phyloP scores from a whole-genome alignment of 2,329 filamentous ascomycete genomes.

The Clonostachys byssicola region DNA sequence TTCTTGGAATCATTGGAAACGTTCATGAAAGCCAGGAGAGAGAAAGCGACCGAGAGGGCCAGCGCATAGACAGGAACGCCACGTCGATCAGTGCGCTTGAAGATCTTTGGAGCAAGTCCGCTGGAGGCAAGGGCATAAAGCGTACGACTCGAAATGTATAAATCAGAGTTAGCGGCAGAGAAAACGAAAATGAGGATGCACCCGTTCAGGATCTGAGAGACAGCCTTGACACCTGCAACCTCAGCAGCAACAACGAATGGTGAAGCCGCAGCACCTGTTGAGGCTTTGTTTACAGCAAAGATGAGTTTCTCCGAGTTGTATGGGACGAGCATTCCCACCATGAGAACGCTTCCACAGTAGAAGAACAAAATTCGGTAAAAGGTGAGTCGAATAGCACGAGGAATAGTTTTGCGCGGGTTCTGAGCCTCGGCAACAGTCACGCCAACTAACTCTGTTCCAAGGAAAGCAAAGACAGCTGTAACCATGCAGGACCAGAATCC shows the following conservation, averaged over 20 bases:
- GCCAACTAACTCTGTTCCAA: constrained; percentile 58
- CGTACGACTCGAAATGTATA: constrained; percentile 65
- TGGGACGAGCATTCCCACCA: constrained; percentile 59
- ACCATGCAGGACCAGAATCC: constrained; percentile 54
- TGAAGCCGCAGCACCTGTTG: constrained; percentile 55
- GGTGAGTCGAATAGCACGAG: constrained; percentile 58
- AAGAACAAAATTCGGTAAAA: constrained; percentile 60
- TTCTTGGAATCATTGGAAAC: constrained; percentile 55
- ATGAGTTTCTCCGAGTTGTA: constrained; percentile 61
- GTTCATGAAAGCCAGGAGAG: constrained; percentile 67
- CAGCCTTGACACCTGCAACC: constrained; percentile 55
- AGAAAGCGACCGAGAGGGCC: constrained; percentile 51
- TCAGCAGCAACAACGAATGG: constrained; percentile 67
- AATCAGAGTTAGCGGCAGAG: constrained; percentile 57
- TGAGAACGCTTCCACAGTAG: constrained; percentile 57
- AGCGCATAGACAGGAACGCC: constrained; percentile 58
- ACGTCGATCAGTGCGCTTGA: constrained; percentile 53
- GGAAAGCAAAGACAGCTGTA: constrained; percentile 57
- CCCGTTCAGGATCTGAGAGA: constrained; percentile 66
- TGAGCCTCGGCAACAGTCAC: constrained; percentile 63
- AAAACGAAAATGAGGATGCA: constrained; percentile 64
- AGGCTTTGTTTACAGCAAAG: constrained; percentile 47
- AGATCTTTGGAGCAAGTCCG: constrained; percentile 60
- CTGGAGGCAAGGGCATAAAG: constrained; percentile 65
- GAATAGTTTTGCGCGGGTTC: constrained; percentile 61